Percentiles rank a stretch among this genome's conserved stretches.
Evolutionary conservation across 108 stramenopile species (phyloP).

Genomic region (Skeletonema grethae): DNA sequence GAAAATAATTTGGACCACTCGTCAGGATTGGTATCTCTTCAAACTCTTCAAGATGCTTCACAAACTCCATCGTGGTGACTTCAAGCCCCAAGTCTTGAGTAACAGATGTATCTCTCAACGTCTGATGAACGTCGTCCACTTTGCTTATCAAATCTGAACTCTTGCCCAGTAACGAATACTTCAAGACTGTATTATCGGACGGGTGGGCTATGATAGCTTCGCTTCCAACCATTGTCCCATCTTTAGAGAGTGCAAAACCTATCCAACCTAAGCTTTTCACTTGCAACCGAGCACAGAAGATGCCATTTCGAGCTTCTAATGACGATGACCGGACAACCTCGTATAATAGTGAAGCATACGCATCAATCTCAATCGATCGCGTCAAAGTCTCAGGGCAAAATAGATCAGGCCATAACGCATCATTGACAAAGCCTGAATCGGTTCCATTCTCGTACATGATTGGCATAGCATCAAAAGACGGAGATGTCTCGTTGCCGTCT

Average conservation of each 20-base stretch:
- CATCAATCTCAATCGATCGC: too few relatives aligned
- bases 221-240: constrained; percentile 55
- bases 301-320: too few relatives aligned
- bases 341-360: too few relatives aligned
- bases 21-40: constrained; percentile 4
- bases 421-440: too few relatives aligned
- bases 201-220: constrained; percentile 54
- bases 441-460: too few relatives aligned
- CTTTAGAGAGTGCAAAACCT: constrained; percentile 33
- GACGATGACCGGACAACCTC: too few relatives aligned
- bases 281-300: too few relatives aligned
- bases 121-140: constrained; percentile 19
- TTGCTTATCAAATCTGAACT: neutral
- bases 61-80: constrained; percentile 29
- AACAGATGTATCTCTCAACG: constrained; percentile 24
- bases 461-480: too few relatives aligned
- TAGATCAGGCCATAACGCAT: too few relatives aligned
- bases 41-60: constrained; percentile 29
- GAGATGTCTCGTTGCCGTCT: too few relatives aligned
- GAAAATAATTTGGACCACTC: constrained; percentile 38
- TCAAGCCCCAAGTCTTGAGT: constrained; percentile 15
- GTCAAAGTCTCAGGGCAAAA: too few relatives aligned
- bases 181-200: constrained; percentile 13
- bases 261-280: constrained; percentile 35
- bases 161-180: constrained; percentile 28